Conservation (phyloP, 257 asterid species). For the Sherardia arvensis region DNA sequence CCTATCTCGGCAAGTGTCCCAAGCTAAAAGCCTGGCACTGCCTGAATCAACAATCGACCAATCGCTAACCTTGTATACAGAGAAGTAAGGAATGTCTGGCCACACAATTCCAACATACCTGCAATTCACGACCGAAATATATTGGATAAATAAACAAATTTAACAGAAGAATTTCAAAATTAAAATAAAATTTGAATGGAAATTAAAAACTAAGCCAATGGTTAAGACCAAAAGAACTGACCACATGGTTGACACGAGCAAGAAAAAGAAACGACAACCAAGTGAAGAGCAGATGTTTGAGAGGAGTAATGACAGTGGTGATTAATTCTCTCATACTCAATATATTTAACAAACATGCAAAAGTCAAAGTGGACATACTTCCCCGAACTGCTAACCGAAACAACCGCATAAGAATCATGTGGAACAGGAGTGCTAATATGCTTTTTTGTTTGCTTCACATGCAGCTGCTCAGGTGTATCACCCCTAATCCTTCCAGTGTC, state of each 20-base stretch:
- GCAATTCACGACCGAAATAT: slow-evolving; percentile 21
- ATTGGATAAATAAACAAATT: slow-evolving; percentile 4
- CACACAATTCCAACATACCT: slow-evolving; percentile 89
- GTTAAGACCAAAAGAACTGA: not conserved
- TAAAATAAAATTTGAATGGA: too few relatives aligned
- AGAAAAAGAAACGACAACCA: not conserved
- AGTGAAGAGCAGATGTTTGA: not conserved
- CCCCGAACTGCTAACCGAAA: slow-evolving; percentile 98
- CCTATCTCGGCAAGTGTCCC: slow-evolving; percentile 94
- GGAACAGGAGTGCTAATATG: slow-evolving; percentile 97
- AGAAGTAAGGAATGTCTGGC: slow-evolving; percentile 99
- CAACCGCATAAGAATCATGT: slow-evolving; percentile 89
- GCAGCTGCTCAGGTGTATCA: slow-evolving; percentile 79
- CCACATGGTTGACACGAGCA: not conserved
- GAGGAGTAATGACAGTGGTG: not conserved
- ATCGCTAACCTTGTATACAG: slow-evolving; percentile 85
- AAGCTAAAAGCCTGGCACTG: slow-evolving; percentile 92
- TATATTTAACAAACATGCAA: slow-evolving; percentile 5
- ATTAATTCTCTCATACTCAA: not conserved
- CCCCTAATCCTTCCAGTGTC: slow-evolving; percentile 82
- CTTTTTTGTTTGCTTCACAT: slow-evolving; percentile 85
- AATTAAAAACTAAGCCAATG: not conserved
- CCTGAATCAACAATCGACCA: slow-evolving; percentile 99
- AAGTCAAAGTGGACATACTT: slow-evolving; percentile 53
- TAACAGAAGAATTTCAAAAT: not conserved